Percentiles rank a stretch among this genome's conserved stretches.
Evolutionary conservation across 305 asterid genomes (phyloP).

Genomic region (Fraxinus albicans): DNA sequence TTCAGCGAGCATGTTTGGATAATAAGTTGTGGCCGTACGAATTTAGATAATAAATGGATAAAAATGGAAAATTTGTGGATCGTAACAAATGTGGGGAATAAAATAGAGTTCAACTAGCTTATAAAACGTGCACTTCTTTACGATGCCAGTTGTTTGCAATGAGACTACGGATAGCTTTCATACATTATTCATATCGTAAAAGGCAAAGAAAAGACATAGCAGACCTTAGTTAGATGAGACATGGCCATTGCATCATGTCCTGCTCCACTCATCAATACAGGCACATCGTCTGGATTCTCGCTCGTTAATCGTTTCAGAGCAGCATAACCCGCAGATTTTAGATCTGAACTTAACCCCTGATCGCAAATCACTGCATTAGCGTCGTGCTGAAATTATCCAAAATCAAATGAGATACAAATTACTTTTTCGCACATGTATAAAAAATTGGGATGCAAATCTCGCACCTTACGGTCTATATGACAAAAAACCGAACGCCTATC

Average conservation of each 20-base stretch:
- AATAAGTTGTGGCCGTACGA: neutral
- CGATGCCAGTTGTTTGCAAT: neutral
- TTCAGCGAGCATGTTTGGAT: neutral
- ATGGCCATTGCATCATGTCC: conserved; percentile 99
- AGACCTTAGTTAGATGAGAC: conserved; percentile 84
- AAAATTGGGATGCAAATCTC: conserved; percentile 21
- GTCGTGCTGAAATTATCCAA: conserved; percentile 63
- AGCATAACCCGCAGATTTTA: conserved; percentile 63
- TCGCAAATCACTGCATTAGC: conserved; percentile 83
- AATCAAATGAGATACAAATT: conserved; percentile 25
- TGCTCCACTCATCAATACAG: conserved; percentile 91
- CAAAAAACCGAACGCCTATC: conserved; percentile 78
- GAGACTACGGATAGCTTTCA: neutral
- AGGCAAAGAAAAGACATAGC: conserved; percentile 17
- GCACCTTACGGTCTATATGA: conserved; percentile 76
- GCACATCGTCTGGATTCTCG: conserved; percentile 57
- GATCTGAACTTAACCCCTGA: conserved; percentile 61
- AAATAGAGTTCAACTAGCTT: neutral
- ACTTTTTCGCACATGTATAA: conserved; percentile 12
- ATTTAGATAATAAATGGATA: neutral
- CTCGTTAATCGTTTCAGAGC: conserved; percentile 57
- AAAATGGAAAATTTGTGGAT: neutral
- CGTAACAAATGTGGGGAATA: neutral
- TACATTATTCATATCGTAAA: neutral
- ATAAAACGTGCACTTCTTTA: neutral